Base-by-base conservation (phyloP, 352 stramenopile genomes). In the Proteromonas lacertae region DNA sequence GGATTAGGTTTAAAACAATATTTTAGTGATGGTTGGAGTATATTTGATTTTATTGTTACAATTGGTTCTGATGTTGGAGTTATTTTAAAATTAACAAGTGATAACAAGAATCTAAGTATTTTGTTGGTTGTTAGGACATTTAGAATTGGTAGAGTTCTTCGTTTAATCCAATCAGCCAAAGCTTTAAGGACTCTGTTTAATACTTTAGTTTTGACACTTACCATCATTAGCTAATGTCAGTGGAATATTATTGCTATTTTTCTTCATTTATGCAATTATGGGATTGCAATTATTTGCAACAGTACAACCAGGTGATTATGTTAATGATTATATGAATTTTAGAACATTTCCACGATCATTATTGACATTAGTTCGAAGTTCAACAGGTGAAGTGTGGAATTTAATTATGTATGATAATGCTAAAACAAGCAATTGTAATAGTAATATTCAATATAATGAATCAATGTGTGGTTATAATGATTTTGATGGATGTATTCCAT, bases 231-330 rank as follows among this genome's bases (percentile, higher is more conserved):
- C 56, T 35, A 88, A 89, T 47, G 74, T 90, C 40, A 69, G 61
- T 20, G 69, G 57, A 4, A 67, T 90, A 22, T 37, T 89, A 18
- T 67, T 86, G 18, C 48, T 90, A 4, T 64, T 90, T 48, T 51
- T 84, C n/a, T 89, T 86, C 53, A 87, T 89, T 40, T 88, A 78
- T 45, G 56, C 73, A 29, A 71, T 75, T 0, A 69, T 81, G 59
- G 70, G 70, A 1, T 62, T 89, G 14, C 66, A 90, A 50, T 56
- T 87, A 19, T 90, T 84, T 44, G 68, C 66, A 16, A 80, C 69
- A 19, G 57, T 90, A 1, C 56, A 56, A 18, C 44, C 76, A 28
- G 44, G 30, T 0, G 47, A 58, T 20, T 66, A 69, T 31, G 57
- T 88, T 29, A 64, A 83, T 42, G 44, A 47, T 8, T 67, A 84